Evolutionary conservation across 2,329 filamentous ascomycete genomes (phyloP).

Genomic region (Domatiomyces globalis): DNA sequence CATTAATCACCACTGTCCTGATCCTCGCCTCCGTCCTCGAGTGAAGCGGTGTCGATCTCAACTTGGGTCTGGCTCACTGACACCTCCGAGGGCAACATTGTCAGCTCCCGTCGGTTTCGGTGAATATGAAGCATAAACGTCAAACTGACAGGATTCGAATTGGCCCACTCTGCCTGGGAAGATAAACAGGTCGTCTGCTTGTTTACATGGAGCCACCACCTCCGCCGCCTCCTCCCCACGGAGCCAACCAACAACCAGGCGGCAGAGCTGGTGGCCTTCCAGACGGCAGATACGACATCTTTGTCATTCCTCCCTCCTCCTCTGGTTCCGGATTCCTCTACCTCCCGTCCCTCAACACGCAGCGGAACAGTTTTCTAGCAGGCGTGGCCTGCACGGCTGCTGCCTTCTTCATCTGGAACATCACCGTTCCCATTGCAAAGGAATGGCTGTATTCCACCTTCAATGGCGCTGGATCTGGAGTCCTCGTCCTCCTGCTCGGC

Average conservation of each 20-base stretch:
- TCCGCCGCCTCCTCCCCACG: slow-evolving; percentile 77
- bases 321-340: slow-evolving; percentile 83
- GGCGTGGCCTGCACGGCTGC: slow-evolving; percentile 67
- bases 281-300: slow-evolving; percentile 89
- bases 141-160: background rate
- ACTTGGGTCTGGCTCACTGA: too few species aligned
- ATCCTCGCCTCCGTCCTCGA: too few species aligned
- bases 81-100: too few species aligned
- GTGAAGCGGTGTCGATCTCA: too few species aligned
- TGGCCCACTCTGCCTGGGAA: background rate
- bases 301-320: slow-evolving; percentile 86
- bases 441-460: slow-evolving; percentile 59
- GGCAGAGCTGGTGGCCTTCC: slow-evolving; percentile 50
- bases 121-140: background rate
- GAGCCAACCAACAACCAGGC: slow-evolving; percentile 56
- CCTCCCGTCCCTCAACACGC: slow-evolving; percentile 73
- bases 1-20: too few species aligned
- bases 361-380: slow-evolving; percentile 80
- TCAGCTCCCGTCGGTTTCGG: too few species aligned
- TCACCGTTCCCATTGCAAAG: slow-evolving; percentile 57
- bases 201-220: slow-evolving; percentile 39
- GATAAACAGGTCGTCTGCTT: background rate
- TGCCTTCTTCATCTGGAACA: slow-evolving; percentile 56
- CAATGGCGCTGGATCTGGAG: slow-evolving; percentile 57
- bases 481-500: slow-evolving; percentile 55